These are phyloP conservation scores for Lagenaria siceraria DNA, from an alignment of 306 rosid species.

Conservation along the genomic window DNA sequence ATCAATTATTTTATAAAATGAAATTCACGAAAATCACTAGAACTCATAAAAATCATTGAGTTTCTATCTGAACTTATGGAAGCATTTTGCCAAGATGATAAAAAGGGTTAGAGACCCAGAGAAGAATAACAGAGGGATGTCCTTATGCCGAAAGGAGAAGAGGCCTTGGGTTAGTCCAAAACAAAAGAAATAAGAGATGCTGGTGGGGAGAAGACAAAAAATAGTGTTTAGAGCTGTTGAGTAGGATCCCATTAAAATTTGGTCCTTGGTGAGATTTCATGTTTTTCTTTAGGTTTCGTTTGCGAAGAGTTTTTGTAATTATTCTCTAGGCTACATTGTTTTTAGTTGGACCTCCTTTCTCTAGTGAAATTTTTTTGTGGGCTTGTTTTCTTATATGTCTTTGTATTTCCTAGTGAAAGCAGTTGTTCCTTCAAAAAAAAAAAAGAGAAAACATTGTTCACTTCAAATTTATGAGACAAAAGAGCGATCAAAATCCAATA, in stretches of 20 bases:
- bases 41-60: neutral
- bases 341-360: too few species aligned
- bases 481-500: neutral
- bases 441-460: neutral
- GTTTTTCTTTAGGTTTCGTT: too few species aligned
- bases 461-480: neutral
- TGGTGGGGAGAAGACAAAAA: neutral
- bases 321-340: too few species aligned
- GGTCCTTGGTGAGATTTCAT: too few species aligned
- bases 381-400: too few species aligned
- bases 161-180: neutral
- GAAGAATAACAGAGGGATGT: neutral
- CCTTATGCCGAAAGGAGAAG: neutral
- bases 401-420: too few species aligned
- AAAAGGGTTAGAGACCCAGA: neutral
- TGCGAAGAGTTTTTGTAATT: too few species aligned
- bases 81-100: neutral
- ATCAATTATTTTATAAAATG: neutral
- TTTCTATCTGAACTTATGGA: neutral
- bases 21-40: neutral
- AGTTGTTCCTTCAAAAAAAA: too few species aligned
- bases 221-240: too few species aligned
- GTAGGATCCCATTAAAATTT: too few species aligned
- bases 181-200: neutral
- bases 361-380: too few species aligned